phyloP scores from a whole-genome alignment of 208 protist species.

The Acanthamoeba royreba region DNA sequence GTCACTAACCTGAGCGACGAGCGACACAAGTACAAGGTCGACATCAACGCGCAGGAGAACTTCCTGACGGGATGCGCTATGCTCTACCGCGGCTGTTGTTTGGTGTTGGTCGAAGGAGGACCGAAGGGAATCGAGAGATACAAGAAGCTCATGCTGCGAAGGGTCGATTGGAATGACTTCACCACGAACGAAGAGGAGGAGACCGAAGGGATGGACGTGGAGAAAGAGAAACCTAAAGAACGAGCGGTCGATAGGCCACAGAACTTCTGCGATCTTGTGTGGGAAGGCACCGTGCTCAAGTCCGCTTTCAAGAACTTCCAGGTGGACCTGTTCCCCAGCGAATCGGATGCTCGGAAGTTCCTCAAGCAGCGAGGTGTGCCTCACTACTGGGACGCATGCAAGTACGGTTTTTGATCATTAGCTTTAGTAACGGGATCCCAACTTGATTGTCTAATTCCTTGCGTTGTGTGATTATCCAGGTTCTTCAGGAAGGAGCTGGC shows the following conservation, averaged over 20 bases:
- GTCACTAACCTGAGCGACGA: slow-evolving; percentile 22
- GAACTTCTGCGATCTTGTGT: slow-evolving; percentile 48
- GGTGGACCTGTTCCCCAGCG: background rate
- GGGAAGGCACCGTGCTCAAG: slow-evolving; percentile 60
- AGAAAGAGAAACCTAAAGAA: background rate
- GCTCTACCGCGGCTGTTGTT: background rate
- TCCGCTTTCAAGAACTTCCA: slow-evolving; percentile 37
- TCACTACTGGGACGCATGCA: slow-evolving; percentile 59
- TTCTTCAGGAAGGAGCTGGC: background rate
- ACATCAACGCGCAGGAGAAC: slow-evolving; percentile 65
- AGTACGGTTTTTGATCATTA: no score
- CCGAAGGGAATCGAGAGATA: slow-evolving; percentile 56
- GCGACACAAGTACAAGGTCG: slow-evolving; percentile 61
- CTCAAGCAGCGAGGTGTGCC: slow-evolving; percentile 43
- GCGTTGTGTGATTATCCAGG: background rate
- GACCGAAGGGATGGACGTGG: background rate
- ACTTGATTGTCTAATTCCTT: background rate
- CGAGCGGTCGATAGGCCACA: background rate
- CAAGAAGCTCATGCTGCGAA: slow-evolving; percentile 68
- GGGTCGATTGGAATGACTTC: slow-evolving; percentile 70
- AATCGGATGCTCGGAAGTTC: slow-evolving; percentile 46
- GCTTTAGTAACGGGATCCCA: background rate
- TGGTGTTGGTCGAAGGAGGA: slow-evolving; percentile 72
- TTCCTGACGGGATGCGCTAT: slow-evolving; percentile 52
- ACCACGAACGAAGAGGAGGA: background rate